A percentile compares a stretch with the other conserved stretches of the same genome.
phyloP scores from a whole-genome alignment of 1,284 basidiomycete genomes.

The Kwoniella shivajii region DNA sequence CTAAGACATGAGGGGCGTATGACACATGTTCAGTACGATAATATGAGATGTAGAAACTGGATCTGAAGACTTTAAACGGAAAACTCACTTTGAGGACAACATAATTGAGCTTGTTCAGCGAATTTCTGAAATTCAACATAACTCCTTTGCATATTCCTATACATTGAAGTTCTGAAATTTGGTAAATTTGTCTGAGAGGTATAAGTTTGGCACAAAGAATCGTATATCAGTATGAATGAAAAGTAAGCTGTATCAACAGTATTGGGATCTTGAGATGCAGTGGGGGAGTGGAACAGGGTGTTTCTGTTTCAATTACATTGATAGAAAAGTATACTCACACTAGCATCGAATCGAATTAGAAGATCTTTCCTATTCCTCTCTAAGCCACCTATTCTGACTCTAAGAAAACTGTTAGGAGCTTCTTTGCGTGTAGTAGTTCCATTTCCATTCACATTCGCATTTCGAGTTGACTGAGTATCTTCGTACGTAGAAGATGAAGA shows the following conservation, averaged over 20 bases:
- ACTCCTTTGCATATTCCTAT: slow-evolving; percentile 86
- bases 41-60: too few species aligned
- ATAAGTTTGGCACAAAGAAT: neutral
- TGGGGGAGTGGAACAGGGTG: too few species aligned
- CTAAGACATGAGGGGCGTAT: too few species aligned
- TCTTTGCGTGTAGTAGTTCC: slow-evolving; percentile 9
- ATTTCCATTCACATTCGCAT: slow-evolving; percentile 5
- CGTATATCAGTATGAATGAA: neutral
- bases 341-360: slow-evolving; percentile 86
- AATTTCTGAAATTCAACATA: slow-evolving; percentile 90
- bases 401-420: slow-evolving; percentile 64
- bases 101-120: slow-evolving; percentile 78
- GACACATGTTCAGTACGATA: too few species aligned
- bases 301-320: too few species aligned
- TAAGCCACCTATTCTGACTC: slow-evolving; percentile 81
- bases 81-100: slow-evolving; percentile 71
- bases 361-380: slow-evolving; percentile 92
- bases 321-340: too few species aligned
- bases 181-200: slow-evolving; percentile 80
- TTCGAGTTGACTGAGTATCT: neutral
- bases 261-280: too few species aligned
- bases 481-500: neutral
- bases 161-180: slow-evolving; percentile 83
- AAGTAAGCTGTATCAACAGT: neutral
- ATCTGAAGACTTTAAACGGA: neutral